phyloP scores from a whole-genome alignment of 1,284 basidiomycete species.

The Ceratobasidium sp. region DNA sequence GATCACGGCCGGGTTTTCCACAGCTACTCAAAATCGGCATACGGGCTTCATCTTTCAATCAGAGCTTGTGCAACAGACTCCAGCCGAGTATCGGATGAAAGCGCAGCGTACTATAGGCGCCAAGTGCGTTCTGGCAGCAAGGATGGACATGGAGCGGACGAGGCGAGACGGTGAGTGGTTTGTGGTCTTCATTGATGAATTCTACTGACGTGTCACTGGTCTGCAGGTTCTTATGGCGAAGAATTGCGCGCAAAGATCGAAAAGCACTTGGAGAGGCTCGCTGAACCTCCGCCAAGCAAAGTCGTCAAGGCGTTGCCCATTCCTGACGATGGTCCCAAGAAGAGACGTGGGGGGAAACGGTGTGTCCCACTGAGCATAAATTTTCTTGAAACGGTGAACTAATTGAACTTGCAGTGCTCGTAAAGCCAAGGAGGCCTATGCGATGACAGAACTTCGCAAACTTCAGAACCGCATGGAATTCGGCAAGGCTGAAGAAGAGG shows the following conservation, averaged over 20 bases:
- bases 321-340: slow-evolving; percentile 95
- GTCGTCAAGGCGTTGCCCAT: slow-evolving; percentile 95
- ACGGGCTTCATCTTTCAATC: slow-evolving; percentile 98
- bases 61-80: slow-evolving; percentile 84
- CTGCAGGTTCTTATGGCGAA: slow-evolving; percentile 69
- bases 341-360: slow-evolving; percentile 94
- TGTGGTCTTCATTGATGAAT: background rate
- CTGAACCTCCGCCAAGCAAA: slow-evolving; percentile 94
- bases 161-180: slow-evolving; percentile 73
- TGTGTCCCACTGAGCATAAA: slow-evolving; percentile 55
- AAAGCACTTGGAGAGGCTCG: slow-evolving; percentile 89
- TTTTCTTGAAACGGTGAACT: background rate
- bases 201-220: background rate
- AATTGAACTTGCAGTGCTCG: slow-evolving; percentile 72
- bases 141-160: slow-evolving; percentile 89
- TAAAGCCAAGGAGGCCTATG: slow-evolving; percentile 96
- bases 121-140: slow-evolving; percentile 88
- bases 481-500: slow-evolving; percentile 95
- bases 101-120: slow-evolving; percentile 93
- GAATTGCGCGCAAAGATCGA: slow-evolving; percentile 86
- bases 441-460: slow-evolving; percentile 96
- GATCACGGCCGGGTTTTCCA: slow-evolving; percentile 85
- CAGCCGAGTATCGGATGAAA: slow-evolving; percentile 91
- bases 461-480: slow-evolving; percentile 97
- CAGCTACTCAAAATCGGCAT: slow-evolving; percentile 83